Evolutionary conservation across 345 rosid species (phyloP).

Genomic region (Kernera saxatilis): DNA sequence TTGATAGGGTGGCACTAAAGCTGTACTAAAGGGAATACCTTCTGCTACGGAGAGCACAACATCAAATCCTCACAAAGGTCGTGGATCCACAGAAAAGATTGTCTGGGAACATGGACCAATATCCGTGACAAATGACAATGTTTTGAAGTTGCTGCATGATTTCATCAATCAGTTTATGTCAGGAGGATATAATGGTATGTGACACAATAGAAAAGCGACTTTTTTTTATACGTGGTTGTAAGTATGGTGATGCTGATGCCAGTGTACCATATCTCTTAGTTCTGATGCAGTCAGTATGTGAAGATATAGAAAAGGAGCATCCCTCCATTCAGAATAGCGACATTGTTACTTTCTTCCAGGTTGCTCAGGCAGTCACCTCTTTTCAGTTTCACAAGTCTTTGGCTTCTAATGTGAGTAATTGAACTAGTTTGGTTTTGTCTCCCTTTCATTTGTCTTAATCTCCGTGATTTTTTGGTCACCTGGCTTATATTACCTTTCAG

Average conservation of each 20-base stretch:
- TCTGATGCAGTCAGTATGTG: conserved; percentile 72
- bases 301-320: conserved; percentile 88
- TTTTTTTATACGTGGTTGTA: conserved; percentile 1
- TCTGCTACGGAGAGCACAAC: conserved; percentile 33
- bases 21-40: conserved; percentile 64
- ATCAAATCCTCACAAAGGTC: conserved; percentile 42
- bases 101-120: conserved; percentile 56
- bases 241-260: conserved; percentile 11
- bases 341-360: conserved; percentile 63
- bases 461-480: neutral
- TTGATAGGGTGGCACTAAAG: conserved; percentile 80
- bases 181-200: conserved; percentile 84
- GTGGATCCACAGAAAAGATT: conserved; percentile 47
- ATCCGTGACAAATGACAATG: conserved; percentile 42
- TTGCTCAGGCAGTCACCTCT: conserved; percentile 73
- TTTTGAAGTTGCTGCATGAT: conserved; percentile 65
- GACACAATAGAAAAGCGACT: neutral
- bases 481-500: conserved; percentile 33
- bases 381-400: conserved; percentile 68
- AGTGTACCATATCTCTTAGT: conserved; percentile 39
- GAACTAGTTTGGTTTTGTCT: neutral
- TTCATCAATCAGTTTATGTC: conserved; percentile 73
- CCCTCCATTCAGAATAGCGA: conserved; percentile 72
- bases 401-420: conserved; percentile 53
- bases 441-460: neutral